Evolutionary conservation across 371 early-diverging fungal genomes (phyloP).

Genomic region (Coemansia sp.): DNA sequence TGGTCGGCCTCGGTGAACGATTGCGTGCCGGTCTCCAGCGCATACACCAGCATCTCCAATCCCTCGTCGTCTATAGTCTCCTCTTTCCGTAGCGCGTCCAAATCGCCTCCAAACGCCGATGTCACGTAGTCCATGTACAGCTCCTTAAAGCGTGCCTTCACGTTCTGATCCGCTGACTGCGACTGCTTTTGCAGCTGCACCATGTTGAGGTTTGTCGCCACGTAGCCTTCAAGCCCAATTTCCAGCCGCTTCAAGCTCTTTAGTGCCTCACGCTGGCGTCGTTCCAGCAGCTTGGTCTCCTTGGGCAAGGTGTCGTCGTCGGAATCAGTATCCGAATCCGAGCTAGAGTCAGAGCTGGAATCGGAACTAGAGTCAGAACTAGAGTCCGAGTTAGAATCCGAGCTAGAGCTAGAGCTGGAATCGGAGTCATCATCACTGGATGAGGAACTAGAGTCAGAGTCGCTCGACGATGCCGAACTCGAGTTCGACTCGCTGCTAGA

Average conservation of each 20-base stretch:
- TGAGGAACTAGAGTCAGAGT: background rate
- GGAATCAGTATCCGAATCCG: conserved; percentile 25
- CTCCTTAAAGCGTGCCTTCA: conserved; percentile 32
- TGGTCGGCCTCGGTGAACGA: conserved; percentile 30
- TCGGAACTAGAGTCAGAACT: background rate
- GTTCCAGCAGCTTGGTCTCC: conserved; percentile 4
- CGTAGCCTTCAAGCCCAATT: conserved; percentile 10
- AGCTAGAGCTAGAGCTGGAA: background rate
- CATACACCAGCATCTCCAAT: conserved; percentile 42
- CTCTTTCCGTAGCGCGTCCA: conserved; percentile 38
- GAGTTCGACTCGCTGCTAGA: conserved; percentile 5
- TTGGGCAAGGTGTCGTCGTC: conserved; percentile 16
- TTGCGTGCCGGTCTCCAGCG: conserved; percentile 31
- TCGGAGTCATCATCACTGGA: background rate
- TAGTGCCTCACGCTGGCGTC: conserved; percentile 12
- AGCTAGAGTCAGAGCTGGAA: background rate
- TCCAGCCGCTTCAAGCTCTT: conserved; percentile 5
- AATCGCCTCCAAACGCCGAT: conserved; percentile 38
- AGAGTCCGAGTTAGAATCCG: conserved; percentile 3
- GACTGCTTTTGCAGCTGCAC: conserved; percentile 8
- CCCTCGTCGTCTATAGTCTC: conserved; percentile 36
- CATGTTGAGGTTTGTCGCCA: conserved; percentile 40
- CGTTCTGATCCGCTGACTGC: conserved; percentile 8
- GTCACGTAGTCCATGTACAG: conserved; percentile 47
- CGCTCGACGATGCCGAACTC: conserved; percentile 1